Evolutionary conservation across 1,139 yeast species (phyloP), one percentile per base, ranked within the genome.

Genomic region (Candida sp.): DNA sequence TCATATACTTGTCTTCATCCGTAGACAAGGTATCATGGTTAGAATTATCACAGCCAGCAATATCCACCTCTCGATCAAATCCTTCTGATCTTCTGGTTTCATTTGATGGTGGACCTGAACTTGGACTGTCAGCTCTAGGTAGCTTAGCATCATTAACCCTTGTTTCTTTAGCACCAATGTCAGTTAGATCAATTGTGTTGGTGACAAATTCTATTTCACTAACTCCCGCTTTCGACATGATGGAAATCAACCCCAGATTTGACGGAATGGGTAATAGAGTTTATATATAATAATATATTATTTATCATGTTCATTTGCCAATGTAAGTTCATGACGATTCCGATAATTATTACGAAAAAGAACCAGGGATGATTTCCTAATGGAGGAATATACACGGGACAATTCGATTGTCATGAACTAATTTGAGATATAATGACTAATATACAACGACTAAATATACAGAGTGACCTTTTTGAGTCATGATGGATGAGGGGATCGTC

Each of bases 1-100:
- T 51, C 63, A 60, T 56, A n/a, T 5, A 12, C 9, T 27, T 5
- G 12, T 25, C 21, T 11, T 21, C 6, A 4, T 11, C 9, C n/a
- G n/a, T n/a, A 42, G 38, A 32, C 21, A 45, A 11, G 33, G 38
- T 21, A 22, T 15, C 9, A 9, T 5, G 8, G 11, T 25, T 12
- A 8, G 12, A 27, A 36, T 23, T 21, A 21, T 19, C 32, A n/a
- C 23, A 22, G 5, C 38, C 38, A 5, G 27, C 38, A 22, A 36
- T 22, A 7, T 15, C 27, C 9, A 36, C 9, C 21, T 36, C 38
- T 36, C 27, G 8, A 23, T 36, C 33, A 4, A 4, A 4, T 21
- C 4, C 22, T 4, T 5, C 8, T 11, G 21, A 33, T 33, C 22
- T n/a, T 35, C n/a, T 11, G n/a, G 19, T 30, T 9, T 30, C 33